phyloP scores from a whole-genome alignment of 192 early-diverging fungal species.

The Gaertneriomyces sp. region DNA sequence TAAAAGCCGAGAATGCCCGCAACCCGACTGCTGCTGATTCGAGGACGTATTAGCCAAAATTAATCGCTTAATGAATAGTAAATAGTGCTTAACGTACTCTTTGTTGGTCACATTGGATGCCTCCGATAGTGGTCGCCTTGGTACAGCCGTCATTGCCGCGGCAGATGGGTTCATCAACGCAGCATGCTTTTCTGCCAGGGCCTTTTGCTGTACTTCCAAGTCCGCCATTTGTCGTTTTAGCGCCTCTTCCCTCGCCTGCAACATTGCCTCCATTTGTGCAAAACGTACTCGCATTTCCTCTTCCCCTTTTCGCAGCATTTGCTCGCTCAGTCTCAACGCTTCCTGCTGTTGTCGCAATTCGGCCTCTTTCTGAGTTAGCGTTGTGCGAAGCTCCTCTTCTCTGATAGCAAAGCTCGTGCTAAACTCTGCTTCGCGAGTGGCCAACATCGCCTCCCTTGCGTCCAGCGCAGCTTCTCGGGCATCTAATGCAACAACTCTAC shows the following conservation, averaged over 20 bases:
- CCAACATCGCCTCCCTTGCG: slow-evolving; percentile 8
- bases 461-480: slow-evolving; percentile 1
- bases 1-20: slow-evolving; percentile 12
- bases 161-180: background rate
- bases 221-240: slow-evolving; percentile 5
- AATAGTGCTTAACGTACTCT: background rate
- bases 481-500: background rate
- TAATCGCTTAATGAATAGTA: background rate
- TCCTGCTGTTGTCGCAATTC: slow-evolving; percentile 1
- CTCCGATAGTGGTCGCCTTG: slow-evolving; percentile 4
- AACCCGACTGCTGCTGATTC: slow-evolving; percentile 14
- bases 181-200: background rate
- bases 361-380: background rate
- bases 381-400: background rate
- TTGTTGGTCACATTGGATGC: slow-evolving; percentile 1
- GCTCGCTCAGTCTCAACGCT: slow-evolving; percentile 26
- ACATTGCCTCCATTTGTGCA: background rate
- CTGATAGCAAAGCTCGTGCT: background rate
- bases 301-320: slow-evolving; percentile 29
- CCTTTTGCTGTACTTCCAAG: slow-evolving; percentile 1
- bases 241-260: slow-evolving; percentile 26
- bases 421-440: slow-evolving; percentile 6
- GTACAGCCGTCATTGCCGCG: background rate
- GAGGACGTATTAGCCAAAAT: background rate
- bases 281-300: slow-evolving; percentile 16